These are phyloP conservation scores for Rhododendron ferrugineum DNA, from an alignment of 148 eudicot species.

Conservation along the genomic window DNA sequence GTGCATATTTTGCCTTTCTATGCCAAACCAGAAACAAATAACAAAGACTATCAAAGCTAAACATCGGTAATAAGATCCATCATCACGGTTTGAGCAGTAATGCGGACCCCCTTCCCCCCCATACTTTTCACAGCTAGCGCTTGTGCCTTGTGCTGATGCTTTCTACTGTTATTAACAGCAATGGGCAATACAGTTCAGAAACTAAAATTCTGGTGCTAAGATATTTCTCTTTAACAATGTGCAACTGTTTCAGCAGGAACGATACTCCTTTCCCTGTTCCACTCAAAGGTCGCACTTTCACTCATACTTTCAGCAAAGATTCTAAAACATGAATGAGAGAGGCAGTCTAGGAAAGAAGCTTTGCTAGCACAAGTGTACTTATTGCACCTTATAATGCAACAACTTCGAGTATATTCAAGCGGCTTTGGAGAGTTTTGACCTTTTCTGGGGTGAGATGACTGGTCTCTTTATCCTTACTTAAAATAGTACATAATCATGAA, in stretches of 20 bases:
- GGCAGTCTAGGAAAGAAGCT: background rate
- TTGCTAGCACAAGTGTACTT: background rate
- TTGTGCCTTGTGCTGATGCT: background rate
- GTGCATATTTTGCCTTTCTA: background rate
- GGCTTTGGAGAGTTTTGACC: background rate
- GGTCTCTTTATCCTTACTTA: background rate
- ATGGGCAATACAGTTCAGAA: background rate
- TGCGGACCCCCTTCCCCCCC: background rate
- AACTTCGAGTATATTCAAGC: background rate
- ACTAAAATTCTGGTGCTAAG: background rate
- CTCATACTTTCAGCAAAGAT: background rate
- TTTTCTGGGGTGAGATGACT: background rate
- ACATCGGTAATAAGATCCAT: background rate
- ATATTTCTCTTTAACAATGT: background rate
- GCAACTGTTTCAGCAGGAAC: background rate
- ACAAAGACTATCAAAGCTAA: background rate
- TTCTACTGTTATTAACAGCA: background rate
- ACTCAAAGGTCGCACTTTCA: background rate
- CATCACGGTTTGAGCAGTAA: background rate
- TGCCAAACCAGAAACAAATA: background rate
- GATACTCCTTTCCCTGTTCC: background rate
- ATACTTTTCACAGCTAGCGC: background rate
- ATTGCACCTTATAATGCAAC: background rate
- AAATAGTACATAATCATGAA: background rate
- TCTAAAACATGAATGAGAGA: background rate